Conservation (phyloP, 2,329 filamentous ascomycete species). For the Aspergillus melleus region DNA sequence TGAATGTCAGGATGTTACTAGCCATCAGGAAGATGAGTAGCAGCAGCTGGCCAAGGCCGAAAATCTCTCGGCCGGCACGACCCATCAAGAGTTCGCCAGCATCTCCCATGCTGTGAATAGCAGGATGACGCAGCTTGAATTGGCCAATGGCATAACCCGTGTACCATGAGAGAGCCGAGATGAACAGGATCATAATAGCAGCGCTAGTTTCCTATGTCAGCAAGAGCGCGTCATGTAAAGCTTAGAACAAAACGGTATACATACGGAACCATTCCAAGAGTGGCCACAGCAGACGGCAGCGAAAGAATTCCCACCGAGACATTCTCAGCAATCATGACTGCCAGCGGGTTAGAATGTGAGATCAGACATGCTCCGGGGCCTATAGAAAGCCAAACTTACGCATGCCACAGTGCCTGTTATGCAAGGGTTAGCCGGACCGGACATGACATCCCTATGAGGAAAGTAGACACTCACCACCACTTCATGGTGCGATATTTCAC, state of each 20-base stretch:
- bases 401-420: slow-evolving; percentile 36
- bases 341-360: slow-evolving; percentile 6
- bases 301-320: slow-evolving; percentile 60
- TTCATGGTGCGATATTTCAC: slow-evolving; percentile 53
- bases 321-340: slow-evolving; percentile 60
- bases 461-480: slow-evolving; percentile 36
- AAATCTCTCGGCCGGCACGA: slow-evolving; percentile 60
- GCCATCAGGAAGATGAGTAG: slow-evolving; percentile 68
- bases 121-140: slow-evolving; percentile 57
- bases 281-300: slow-evolving; percentile 54
- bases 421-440: neutral
- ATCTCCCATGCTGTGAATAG: slow-evolving; percentile 67
- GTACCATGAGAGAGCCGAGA: slow-evolving; percentile 59
- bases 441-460: neutral
- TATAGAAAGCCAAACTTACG: slow-evolving; percentile 26
- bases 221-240: neutral
- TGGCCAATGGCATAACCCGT: slow-evolving; percentile 61
- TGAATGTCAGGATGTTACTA: slow-evolving; percentile 70
- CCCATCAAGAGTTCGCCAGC: slow-evolving; percentile 65
- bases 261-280: slow-evolving; percentile 55
- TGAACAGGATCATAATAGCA: slow-evolving; percentile 53
- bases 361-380: neutral
- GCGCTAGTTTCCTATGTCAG: slow-evolving; percentile 33
- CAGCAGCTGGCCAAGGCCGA: slow-evolving; percentile 61
- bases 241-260: slow-evolving; percentile 13